These are phyloP conservation scores for Punctularia strigosozonata DNA, from an alignment of 768 basidiomycete genomes.

Conservation along the genomic window DNA sequence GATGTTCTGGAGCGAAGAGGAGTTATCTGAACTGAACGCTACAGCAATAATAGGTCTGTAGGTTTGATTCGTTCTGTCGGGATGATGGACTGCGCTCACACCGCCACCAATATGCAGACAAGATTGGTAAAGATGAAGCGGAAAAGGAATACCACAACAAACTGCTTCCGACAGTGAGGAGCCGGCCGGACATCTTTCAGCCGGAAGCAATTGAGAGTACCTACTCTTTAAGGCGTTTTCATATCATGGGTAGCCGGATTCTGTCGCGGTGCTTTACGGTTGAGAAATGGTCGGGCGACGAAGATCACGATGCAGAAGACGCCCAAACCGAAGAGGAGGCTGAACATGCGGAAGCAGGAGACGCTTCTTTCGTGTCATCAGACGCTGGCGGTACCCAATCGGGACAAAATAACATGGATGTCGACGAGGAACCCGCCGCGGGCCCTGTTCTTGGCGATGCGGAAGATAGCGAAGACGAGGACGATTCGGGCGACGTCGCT, in stretches of 20 bases:
- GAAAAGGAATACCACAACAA: slow-evolving; percentile 59
- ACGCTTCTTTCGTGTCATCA: too few species aligned
- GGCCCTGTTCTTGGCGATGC: slow-evolving; percentile 21
- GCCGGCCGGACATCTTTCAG: slow-evolving; percentile 63
- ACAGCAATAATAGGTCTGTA: slow-evolving; percentile 79
- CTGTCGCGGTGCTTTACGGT: slow-evolving; percentile 89
- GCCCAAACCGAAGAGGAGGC: slow-evolving; percentile 8
- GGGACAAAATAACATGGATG: slow-evolving; percentile 18
- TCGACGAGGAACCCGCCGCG: slow-evolving; percentile 17
- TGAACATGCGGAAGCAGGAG: slow-evolving; percentile 22
- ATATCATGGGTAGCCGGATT: slow-evolving; percentile 85
- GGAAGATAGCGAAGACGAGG: slow-evolving; percentile 29
- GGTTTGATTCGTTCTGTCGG: not conserved
- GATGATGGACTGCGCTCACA: not conserved
- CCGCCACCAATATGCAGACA: slow-evolving; percentile 37
- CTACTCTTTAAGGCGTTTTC: slow-evolving; percentile 69
- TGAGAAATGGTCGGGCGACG: slow-evolving; percentile 35
- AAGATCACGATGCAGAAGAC: slow-evolving; percentile 21
- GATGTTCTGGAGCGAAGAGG: slow-evolving; percentile 84
- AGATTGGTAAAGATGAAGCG: slow-evolving; percentile 77
- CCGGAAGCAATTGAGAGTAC: slow-evolving; percentile 26
- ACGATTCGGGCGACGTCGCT: slow-evolving; percentile 53
- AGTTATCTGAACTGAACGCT: slow-evolving; percentile 65
- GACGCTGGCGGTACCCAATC: too few species aligned
- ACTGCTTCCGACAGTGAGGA: slow-evolving; percentile 64